Base-by-base conservation (phyloP, 768 basidiomycete genomes). In the Pleurotus ostreatus region DNA sequence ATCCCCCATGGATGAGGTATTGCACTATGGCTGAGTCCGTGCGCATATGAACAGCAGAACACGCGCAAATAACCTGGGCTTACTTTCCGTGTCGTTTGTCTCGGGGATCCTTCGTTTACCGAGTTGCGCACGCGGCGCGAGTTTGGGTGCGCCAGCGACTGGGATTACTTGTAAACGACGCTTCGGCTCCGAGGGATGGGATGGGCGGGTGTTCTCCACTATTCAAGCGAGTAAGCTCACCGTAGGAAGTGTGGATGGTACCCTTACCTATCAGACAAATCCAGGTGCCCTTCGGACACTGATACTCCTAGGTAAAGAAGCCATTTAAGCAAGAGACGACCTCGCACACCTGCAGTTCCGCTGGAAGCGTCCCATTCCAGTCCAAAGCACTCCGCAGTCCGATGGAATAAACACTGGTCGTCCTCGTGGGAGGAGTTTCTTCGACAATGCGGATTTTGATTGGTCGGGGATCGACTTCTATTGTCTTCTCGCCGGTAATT, bases 81-180 rank as follows among this genome's bases (percentile, higher is more conserved):
- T 39, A 41, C 51, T 18, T 15, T 39, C 25, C 1, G 51, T 7
- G 18, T 37, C 38, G 23, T 53, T 41, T 20, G 5, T 57, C 51
- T 49, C 45, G 22, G 59, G 56, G 49, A 53, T 30, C 55, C 59
- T 63, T 11, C 11, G 45, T 58, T 41, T 52, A 51, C 37, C 57
- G 48, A 6, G 55, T 47, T 22, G 56, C 23, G 64, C 65, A 55
- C 56, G 69, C 13, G 64, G 67, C 15, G 55, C 55, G 2, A 66
- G 46, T 25, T 59, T 59, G 3, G 22, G 39, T 15, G 39, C 58
- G 1, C 60, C 57, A 3, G 65, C 68, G 8, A 72, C 62, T 7
- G 71, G 70, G 13, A 74, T 61, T 26, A 74, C 69, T 63, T 72
- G 71, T 6, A 73, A 59, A n/a, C 72, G 68, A 16, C 71, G 62